Conservation (phyloP, 1,284 basidiomycete genomes). For the Ceratobasidium papillatum region DNA sequence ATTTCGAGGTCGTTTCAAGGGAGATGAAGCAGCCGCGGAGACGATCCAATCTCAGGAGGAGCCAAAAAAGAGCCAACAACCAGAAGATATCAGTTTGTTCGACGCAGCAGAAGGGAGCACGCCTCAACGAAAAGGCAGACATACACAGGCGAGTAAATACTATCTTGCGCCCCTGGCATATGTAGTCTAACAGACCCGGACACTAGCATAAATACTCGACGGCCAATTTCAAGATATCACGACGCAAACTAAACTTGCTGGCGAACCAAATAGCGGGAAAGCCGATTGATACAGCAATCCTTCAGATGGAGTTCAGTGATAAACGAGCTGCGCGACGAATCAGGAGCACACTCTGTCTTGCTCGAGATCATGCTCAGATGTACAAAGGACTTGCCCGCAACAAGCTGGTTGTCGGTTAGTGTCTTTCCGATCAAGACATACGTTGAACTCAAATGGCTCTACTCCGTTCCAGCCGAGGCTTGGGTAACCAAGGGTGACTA, state of each 20-base stretch:
- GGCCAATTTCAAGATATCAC: conserved; percentile 90
- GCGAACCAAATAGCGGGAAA: conserved; percentile 87
- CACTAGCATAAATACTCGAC: conserved; percentile 88
- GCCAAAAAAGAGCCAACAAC: conserved; percentile 61
- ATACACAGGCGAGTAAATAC: conserved; percentile 3
- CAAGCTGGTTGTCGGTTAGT: conserved; percentile 85
- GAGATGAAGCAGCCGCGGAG: conserved; percentile 57
- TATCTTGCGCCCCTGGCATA: too few relatives aligned
- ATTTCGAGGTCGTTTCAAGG: conserved; percentile 64
- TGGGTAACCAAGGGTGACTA: conserved; percentile 91
- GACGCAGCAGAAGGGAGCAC: conserved; percentile 52
- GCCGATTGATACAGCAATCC: conserved; percentile 91
- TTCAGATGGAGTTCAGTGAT: conserved; percentile 96
- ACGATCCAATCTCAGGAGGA: conserved; percentile 62
- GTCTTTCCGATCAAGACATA: conserved; percentile 12
- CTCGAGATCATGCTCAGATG: conserved; percentile 83
- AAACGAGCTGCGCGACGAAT: conserved; percentile 88
- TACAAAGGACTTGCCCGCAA: conserved; percentile 79
- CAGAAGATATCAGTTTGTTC: conserved; percentile 66
- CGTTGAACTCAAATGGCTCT: background rate
- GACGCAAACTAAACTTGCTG: conserved; percentile 89
- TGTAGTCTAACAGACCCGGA: background rate
- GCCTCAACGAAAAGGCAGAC: conserved; percentile 38
- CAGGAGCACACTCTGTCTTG: conserved; percentile 87
- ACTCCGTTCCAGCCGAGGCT: conserved; percentile 70